phyloP scores from a whole-genome alignment of 495 filamentous ascomycete species.

The Talaromyces liani region DNA sequence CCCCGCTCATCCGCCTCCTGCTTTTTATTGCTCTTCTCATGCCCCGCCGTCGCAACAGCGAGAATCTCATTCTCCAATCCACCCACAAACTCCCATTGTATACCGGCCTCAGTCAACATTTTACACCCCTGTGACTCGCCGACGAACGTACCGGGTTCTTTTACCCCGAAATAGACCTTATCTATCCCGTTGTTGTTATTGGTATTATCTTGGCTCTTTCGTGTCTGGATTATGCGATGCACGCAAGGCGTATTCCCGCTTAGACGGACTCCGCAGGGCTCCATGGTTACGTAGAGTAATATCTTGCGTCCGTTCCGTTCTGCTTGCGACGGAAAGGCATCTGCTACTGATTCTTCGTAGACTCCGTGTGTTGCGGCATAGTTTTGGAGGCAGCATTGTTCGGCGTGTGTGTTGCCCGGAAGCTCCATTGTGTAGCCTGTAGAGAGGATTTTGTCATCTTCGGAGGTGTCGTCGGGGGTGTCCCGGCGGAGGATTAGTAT shows the following conservation, averaged over 20 bases:
- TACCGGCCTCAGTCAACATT: constrained; percentile 65
- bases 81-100: constrained; percentile 59
- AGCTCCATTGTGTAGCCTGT: constrained; percentile 91
- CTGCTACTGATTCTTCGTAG: constrained; percentile 39
- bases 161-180: constrained; percentile 79
- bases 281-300: constrained; percentile 86
- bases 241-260: constrained; percentile 80
- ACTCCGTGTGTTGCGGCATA: constrained; percentile 45
- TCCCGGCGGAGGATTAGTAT: constrained; percentile 54
- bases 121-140: constrained; percentile 65
- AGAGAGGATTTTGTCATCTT: constrained; percentile 56
- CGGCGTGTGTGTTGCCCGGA: constrained; percentile 89
- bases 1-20: constrained; percentile 20
- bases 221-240: constrained; percentile 63
- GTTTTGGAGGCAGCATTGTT: constrained; percentile 85
- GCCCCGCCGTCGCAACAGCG: constrained; percentile 71
- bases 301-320: constrained; percentile 30
- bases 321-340: constrained; percentile 42
- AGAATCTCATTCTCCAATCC: constrained; percentile 82
- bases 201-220: constrained; percentile 8
- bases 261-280: constrained; percentile 77
- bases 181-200: constrained; percentile 41
- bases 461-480: constrained; percentile 20
- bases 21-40: constrained; percentile 40
- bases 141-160: constrained; percentile 87